Conservation (phyloP, 306 rosid genomes). For the Glycyrrhiza uralensis region DNA sequence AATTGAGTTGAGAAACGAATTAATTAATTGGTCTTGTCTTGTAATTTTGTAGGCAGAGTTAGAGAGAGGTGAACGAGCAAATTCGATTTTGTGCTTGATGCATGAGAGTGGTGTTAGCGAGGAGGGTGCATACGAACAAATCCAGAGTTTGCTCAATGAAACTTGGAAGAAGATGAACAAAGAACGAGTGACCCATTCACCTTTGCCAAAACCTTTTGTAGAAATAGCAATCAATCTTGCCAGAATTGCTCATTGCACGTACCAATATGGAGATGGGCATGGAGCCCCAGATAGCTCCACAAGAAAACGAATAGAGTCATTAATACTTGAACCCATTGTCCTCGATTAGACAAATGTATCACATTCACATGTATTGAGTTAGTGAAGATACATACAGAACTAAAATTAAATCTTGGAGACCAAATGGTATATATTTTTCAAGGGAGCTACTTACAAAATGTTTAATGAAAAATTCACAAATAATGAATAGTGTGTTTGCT, state of each 20-base stretch:
- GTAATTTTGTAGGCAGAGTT: slow-evolving; percentile 43
- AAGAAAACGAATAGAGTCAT: slow-evolving; percentile 24
- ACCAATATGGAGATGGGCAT: slow-evolving; percentile 56
- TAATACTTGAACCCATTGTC: slow-evolving; percentile 54
- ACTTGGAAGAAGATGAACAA: slow-evolving; percentile 54
- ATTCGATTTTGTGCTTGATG: slow-evolving; percentile 42
- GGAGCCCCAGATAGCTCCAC: slow-evolving; percentile 39
- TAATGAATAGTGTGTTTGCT: too few relatives aligned
- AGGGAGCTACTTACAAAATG: too few relatives aligned
- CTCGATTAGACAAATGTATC: too few relatives aligned
- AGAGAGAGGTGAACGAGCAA: slow-evolving; percentile 53
- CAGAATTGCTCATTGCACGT: slow-evolving; percentile 49
- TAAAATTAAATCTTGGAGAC: too few relatives aligned
- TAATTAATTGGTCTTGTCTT: neutral
- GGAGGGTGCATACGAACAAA: slow-evolving; percentile 15
- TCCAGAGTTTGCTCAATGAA: slow-evolving; percentile 26
- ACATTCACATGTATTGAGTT: too few relatives aligned
- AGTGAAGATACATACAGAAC: too few relatives aligned
- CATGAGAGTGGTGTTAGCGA: slow-evolving; percentile 27
- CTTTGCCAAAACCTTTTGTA: slow-evolving; percentile 37
- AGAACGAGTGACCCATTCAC: slow-evolving; percentile 19
- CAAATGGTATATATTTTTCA: too few relatives aligned
- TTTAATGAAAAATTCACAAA: too few relatives aligned
- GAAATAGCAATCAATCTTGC: slow-evolving; percentile 42
- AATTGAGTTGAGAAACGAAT: too few relatives aligned